Evolutionary conservation across 1,139 yeast genomes (phyloP), one percentile per base, ranked within the genome.

Genomic region (Yamadazyma kanchanaburiensis): DNA sequence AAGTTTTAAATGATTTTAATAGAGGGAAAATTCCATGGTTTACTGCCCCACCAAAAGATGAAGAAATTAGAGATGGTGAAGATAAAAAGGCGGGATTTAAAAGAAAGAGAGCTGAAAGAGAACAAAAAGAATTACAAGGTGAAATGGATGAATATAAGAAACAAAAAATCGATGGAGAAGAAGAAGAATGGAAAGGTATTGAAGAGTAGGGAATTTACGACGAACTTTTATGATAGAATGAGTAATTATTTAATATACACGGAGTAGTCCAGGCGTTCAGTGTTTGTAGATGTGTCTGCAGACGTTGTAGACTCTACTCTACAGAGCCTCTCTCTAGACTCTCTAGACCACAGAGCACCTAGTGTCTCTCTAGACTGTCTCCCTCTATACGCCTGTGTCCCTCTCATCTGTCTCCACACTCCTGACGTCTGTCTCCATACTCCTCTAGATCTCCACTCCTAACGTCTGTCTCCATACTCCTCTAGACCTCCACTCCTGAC

Each of bases 21-120:
- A 77, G 98, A 59, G 98, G 98, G 38, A 87, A 88, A 53, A 88
- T 91, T 34, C 98, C 98, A 15, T 91, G 98, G 98, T 91, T 91
- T 55, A 87, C 87, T 20, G 79, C 94, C 21, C 97, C 98, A 26
- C 97, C 97, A 22, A 73, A 77, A 50, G 85, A 77, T 46, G 77
- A 70, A 30, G 70, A 64, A 36, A 71, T 56, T 12, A 65, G 77
- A 53, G 57, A 62, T 5, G 78, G 77, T 21, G 77, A 64, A 38
- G 81, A 76, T 46, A 73, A 73, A 51, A 73, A 70, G 55, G 77
- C 77, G 8, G 59, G 58, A 26, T 62, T 64, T 36, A 73, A 71
- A 54, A 68, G 76, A 52, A 73, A 74, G 60, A 69, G 72, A 46
- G 65, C 61, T 6, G 71, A 65, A 34, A 54, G 59, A 37, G 71